Evolutionary conservation across 805 yeast genomes (phyloP), one percentile per base, ranked within the genome.

Genomic region (Saturnispora galanensis): DNA sequence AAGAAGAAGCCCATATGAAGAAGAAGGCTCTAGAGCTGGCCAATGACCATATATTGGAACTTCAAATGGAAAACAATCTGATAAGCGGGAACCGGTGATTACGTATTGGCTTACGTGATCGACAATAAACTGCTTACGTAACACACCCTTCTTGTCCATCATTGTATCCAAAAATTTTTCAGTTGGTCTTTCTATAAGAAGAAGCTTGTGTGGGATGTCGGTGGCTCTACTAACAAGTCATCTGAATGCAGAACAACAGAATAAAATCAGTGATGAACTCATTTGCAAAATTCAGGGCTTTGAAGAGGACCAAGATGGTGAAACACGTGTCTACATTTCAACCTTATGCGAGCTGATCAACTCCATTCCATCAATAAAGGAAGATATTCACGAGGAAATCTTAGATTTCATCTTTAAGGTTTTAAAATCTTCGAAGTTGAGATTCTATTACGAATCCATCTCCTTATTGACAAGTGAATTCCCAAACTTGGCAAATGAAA

Each of bases 41-140:
- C 30, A 75, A 74, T 48, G 81, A 76, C 50, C 76, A 73, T 50
- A 54, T 71, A 6, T 56, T 76, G 42, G 66, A 74, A 15, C 54
- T 65, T 31, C 74, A 73, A 52, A 71, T 76, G 36, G 79, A 74
- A 52, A 68, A 65, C 44, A 73, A 73, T 45, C 66, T 75, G 26
- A 53, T 74, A n/a, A 18, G 13, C 43, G 60, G 52, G 13, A 39
- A 35, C 62, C 59, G 2, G 54, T 15, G 7, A 21, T 30, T 12
- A 17, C 21, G 21, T 38, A 11, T 31, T 21, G 26, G 26, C 26
- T 21, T 21, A 21, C 26, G 26, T 21, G 26, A 21, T 21, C 18
- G 5, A 17, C 18, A 17, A 17, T 5, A 3, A 5, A 17, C 3
- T 2, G 26, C 26, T 21, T 21, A 21, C 26, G 26, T 21, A 21